Base-by-base conservation (phyloP, 805 yeast genomes). In the Novakomyces olei region DNA sequence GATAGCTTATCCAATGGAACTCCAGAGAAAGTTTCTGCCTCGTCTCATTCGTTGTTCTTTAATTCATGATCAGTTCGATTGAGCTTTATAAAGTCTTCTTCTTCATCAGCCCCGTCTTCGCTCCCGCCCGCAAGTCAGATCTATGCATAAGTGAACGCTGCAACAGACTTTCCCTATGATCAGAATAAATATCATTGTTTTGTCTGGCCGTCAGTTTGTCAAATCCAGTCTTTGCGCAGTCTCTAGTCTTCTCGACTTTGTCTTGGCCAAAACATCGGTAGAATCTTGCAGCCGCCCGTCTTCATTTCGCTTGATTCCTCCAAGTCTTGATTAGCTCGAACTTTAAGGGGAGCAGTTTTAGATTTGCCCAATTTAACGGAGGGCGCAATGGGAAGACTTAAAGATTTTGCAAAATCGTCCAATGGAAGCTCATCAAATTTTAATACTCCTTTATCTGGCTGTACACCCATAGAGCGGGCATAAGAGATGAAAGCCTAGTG, bases 321-420 rank as follows among this genome's bases (percentile, higher is more conserved):
- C 24, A 22, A 50, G 22, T 61, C 45, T 16, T 59, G 53, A 24
- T 42, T 52, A 28, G 54, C 56, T 22, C 44, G 6, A 6, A 19
- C 22, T 29, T 29, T 10, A 6, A 2, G n/a, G 2, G 22, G 5
- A 7, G 6, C n/a, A 18, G 32, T 8, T 9, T 3, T 8, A 9
- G 8, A 12, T 29, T 29, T 50, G 5, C 34, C n/a, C n/a, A n/a
- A n/a, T 49, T 79, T 81, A 44, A 88, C 75, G 44, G 77, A 73
- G 27, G 99, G 99, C 3, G 93, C 93, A 35, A 95, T 93, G 1
- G 96, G 94, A 27, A 88, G 62, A 6, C 99, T 98, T 30, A 83
- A 53, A 3, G 93, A 76, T 37, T 67, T 67, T 4, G 99, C 96
- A 52, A 60, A 81, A 35, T 67, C 77, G 40, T 85, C 94, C 2